phyloP scores from a whole-genome alignment of 129 eudicot species.

The Deinandra increscens region DNA sequence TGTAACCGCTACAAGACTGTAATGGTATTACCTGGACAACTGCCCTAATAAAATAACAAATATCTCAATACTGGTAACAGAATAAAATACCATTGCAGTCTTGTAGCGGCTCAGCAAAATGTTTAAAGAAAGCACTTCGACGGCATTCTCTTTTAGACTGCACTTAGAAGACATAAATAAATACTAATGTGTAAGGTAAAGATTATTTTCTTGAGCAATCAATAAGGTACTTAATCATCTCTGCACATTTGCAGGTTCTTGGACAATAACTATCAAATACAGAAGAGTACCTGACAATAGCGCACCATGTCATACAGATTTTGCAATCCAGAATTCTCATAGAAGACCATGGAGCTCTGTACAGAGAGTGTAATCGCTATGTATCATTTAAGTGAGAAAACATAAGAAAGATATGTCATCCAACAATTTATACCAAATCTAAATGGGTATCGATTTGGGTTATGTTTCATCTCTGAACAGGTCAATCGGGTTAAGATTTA shows the following conservation, averaged over 20 bases:
- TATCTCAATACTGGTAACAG: not conserved
- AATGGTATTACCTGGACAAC: not conserved
- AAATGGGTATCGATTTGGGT: not conserved
- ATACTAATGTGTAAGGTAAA: slow-evolving; percentile 11
- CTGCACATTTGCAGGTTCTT: slow-evolving; percentile 14
- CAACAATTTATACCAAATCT: not conserved
- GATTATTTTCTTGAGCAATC: slow-evolving; percentile 7
- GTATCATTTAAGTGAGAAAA: slow-evolving; percentile 3
- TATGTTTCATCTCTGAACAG: not conserved
- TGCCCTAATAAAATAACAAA: slow-evolving; percentile 4
- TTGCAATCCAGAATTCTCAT: slow-evolving; percentile 87
- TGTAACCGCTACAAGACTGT: too few relatives aligned
- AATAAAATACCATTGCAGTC: slow-evolving; percentile 77
- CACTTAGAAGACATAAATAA: not conserved
- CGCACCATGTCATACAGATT: slow-evolving; percentile 86
- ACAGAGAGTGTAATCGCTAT: slow-evolving; percentile 16
- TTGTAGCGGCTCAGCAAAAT: slow-evolving; percentile 90
- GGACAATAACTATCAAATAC: slow-evolving; percentile 4
- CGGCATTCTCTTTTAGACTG: slow-evolving; percentile 85
- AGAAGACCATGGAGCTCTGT: slow-evolving; percentile 99
- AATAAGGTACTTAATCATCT: slow-evolving; percentile 11
- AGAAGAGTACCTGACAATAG: slow-evolving; percentile 76
- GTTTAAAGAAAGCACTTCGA: slow-evolving; percentile 80
- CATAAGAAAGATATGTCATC: slow-evolving; percentile 2
- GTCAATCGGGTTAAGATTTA: not conserved